Conservation (phyloP, 2,329 filamentous ascomycete genomes). For the Aureobasidium sp. region DNA sequence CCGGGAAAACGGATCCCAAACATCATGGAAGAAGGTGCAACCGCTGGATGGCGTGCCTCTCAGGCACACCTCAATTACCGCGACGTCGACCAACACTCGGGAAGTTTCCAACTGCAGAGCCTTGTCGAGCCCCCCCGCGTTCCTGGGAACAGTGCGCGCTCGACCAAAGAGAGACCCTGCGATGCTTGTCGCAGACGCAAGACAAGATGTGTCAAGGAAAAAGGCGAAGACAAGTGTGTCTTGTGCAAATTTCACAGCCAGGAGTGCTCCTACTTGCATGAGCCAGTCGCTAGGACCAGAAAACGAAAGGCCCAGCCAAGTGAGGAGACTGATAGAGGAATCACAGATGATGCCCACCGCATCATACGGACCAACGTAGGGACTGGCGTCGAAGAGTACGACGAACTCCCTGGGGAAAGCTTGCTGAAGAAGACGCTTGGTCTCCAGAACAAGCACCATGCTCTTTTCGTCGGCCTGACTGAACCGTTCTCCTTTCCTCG, state of each 20-base stretch:
- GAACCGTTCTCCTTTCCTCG: constrained; percentile 14
- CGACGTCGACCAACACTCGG: not conserved
- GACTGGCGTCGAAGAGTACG: constrained; percentile 56
- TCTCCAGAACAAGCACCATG: constrained; percentile 25
- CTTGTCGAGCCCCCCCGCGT: not conserved
- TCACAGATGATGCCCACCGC: constrained; percentile 12
- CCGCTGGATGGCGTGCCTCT: not conserved
- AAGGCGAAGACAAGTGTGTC: constrained; percentile 19
- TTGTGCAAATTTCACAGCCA: constrained; percentile 57
- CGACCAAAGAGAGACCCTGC: constrained; percentile 14
- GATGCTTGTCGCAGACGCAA: constrained; percentile 20
- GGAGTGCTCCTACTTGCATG: constrained; percentile 68
- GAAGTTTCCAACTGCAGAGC: not conserved
- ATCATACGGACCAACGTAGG: constrained; percentile 1
- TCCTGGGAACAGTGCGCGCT: not conserved
- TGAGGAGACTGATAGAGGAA: not conserved
- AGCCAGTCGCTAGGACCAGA: constrained; percentile 14
- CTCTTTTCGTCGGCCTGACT: constrained; percentile 23
- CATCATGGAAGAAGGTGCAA: not conserved
- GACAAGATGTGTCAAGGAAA: constrained; percentile 22
- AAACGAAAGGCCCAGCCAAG: constrained; percentile 3
- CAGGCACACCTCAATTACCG: not conserved
- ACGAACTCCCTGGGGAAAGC: constrained; percentile 58
- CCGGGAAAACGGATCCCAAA: not conserved
- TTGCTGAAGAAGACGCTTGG: constrained; percentile 55